Evolutionary conservation across 495 filamentous ascomycete genomes (phyloP).

Genomic region (Podospora australis): DNA sequence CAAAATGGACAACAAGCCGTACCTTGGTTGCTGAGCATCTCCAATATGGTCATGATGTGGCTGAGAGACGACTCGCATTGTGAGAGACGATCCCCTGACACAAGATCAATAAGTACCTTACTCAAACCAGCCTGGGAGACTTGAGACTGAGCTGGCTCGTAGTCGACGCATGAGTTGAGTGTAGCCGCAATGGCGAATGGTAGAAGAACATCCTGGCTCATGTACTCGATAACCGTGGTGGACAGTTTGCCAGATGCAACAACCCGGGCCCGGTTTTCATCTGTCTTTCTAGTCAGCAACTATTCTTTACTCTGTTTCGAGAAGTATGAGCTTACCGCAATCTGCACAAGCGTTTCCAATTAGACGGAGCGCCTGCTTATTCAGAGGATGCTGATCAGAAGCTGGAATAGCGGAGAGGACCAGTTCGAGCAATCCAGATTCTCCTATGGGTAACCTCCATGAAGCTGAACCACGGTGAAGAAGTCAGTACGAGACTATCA

Average conservation of each 20-base stretch:
- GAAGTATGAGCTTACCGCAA: constrained; percentile 46
- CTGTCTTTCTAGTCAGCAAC: constrained; percentile 32
- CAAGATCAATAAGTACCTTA: constrained; percentile 31
- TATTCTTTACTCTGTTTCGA: background rate
- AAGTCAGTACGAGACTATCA: background rate
- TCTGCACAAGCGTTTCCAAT: constrained; percentile 81
- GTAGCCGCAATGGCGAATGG: constrained; percentile 60
- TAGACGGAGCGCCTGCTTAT: constrained; percentile 55
- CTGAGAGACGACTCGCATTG: constrained; percentile 25
- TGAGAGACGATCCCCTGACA: constrained; percentile 28
- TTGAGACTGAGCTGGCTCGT: constrained; percentile 50
- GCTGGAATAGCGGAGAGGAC: constrained; percentile 52
- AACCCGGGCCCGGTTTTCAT: constrained; percentile 65
- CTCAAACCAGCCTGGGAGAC: constrained; percentile 39
- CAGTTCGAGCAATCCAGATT: constrained; percentile 61
- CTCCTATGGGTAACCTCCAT: constrained; percentile 60
- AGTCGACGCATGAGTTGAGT: constrained; percentile 70
- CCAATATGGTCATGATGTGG: constrained; percentile 44
- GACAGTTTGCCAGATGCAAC: constrained; percentile 51
- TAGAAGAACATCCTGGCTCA: constrained; percentile 42
- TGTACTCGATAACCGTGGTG: constrained; percentile 48
- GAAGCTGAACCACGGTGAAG: constrained; percentile 17
- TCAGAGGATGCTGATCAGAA: constrained; percentile 26
- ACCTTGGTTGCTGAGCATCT: constrained; percentile 42
- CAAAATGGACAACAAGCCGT: background rate